These are phyloP conservation scores for Claviceps sp. DNA, from an alignment of 2,329 filamentous ascomycete genomes.

Conservation along the genomic window DNA sequence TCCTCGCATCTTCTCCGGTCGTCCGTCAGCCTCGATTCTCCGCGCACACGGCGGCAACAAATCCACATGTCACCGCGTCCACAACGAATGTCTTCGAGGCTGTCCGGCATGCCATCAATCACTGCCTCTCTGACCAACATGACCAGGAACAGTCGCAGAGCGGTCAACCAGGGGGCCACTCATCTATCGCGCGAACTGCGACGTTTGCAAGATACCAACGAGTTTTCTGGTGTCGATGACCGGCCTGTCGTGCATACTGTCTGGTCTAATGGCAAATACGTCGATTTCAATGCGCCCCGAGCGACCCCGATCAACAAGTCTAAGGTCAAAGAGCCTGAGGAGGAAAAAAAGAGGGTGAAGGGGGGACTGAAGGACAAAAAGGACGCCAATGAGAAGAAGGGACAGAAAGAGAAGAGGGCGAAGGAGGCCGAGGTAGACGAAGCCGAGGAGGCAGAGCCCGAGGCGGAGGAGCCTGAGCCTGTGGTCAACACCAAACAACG, in stretches of 20 bases:
- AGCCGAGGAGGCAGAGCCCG: background rate
- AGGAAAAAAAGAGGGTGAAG: background rate
- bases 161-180: slow-evolving; percentile 32
- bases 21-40: slow-evolving; percentile 22
- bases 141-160: slow-evolving; percentile 47
- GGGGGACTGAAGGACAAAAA: background rate
- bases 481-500: slow-evolving; percentile 26
- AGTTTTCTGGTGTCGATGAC: slow-evolving; percentile 45
- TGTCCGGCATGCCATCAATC: slow-evolving; percentile 23
- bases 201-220: slow-evolving; percentile 48
- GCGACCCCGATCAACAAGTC: slow-evolving; percentile 25
- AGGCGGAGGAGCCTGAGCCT: slow-evolving; percentile 12
- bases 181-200: slow-evolving; percentile 43
- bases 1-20: slow-evolving; percentile 31
- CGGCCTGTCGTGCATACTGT: slow-evolving; percentile 43
- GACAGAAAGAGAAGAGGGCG: background rate
- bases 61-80: slow-evolving; percentile 17
- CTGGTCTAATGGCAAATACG: slow-evolving; percentile 52
- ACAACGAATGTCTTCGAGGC: slow-evolving; percentile 30
- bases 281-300: slow-evolving; percentile 31
- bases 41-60: slow-evolving; percentile 21
- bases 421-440: background rate
- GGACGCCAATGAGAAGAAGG: too few relatives aligned
- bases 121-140: slow-evolving; percentile 38
- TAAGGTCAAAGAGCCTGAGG: slow-evolving; percentile 11